Evolutionary conservation across 2,329 filamentous ascomycete species (phyloP), one percentile per base, ranked within the genome.

Genomic region (Daldinia sp.): DNA sequence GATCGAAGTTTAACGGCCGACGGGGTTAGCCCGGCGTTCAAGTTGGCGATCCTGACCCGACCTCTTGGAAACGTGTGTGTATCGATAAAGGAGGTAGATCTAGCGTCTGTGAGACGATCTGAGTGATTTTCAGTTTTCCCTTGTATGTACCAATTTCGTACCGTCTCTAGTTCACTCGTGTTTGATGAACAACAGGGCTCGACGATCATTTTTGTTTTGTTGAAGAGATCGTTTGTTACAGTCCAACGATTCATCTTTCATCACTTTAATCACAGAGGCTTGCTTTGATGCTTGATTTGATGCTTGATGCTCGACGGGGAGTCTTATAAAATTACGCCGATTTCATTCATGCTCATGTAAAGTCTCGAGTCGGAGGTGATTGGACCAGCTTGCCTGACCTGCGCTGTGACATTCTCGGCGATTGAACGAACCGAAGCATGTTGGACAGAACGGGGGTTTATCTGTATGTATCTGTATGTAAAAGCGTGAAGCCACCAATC

Each of bases 341-440:
- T 61, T 66, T 47, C 52, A 54, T 58, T 65, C 48, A 45, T 56
- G 53, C 43, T 50, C 30, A 41, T 30, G 49, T n/a, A 19, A 61
- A 60, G 51, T n/a, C 37, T 57, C 37, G 9, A 47, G 32, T 58
- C 48, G 53, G 50, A n/a, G 58, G 49, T 68, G 63, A 66, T 68
- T 66, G 63, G 61, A 49, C 34, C 49, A 52, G 52, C 37, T 7
- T 51, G n/a, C 23, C 60, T 49, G 39, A 58, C 55, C 51, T 65
- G 52, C 32, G 56, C 30, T 64, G 58, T 61, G n/a, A 50, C 51
- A 56, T 58, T 58, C 35, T 71, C 70, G 68, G 70, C 70, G 64
- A 66, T 68, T 56, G 68, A 70, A 69, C 65, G 58, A 71, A 60
- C 71, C 71, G 71, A 72, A 64, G 64, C 30, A 48, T 54, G 50